These are phyloP conservation scores for Tetrapisispora arboricola DNA, from an alignment of 805 yeast species.

Conservation along the genomic window DNA sequence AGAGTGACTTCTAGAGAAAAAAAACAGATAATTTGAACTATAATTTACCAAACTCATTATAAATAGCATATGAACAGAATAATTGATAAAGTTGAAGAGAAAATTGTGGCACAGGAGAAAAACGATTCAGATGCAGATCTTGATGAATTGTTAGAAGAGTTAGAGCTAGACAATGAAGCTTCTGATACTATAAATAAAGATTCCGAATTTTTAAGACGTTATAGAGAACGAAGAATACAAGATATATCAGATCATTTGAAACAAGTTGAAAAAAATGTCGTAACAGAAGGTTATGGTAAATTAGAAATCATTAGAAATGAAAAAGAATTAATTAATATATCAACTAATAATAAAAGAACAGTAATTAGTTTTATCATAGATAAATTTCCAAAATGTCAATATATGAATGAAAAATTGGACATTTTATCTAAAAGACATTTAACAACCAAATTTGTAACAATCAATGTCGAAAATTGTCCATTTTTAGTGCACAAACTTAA, in stretches of 20 bases:
- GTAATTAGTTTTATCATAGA: constrained; percentile 59
- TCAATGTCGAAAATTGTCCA: constrained; percentile 58
- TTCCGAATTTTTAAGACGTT: constrained; percentile 35
- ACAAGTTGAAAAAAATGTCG: constrained; percentile 26
- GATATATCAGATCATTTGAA: constrained; percentile 39
- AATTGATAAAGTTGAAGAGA: neutral
- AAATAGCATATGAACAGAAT: neutral
- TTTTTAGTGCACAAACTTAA: constrained; percentile 56
- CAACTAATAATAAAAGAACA: constrained; percentile 33
- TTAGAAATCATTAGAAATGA: constrained; percentile 39
- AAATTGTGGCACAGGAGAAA: neutral
- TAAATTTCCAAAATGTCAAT: constrained; percentile 47
- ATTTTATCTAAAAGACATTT: constrained; percentile 49
- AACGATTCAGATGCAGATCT: constrained; percentile 22
- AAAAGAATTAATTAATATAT: constrained; percentile 43
- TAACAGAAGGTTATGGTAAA: constrained; percentile 35
- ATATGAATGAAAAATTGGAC: constrained; percentile 41
- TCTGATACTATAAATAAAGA: constrained; percentile 32
- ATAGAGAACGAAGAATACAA: constrained; percentile 55
- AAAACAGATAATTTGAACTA: too few relatives aligned
- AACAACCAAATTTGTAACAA: constrained; percentile 40
- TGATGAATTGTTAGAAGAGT: constrained; percentile 36
- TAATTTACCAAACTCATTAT: too few relatives aligned
- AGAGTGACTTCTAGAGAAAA: too few relatives aligned
- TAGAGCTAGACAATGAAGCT: constrained; percentile 30